phyloP scores from a whole-genome alignment of 257 asterid species.

The Solanum sejunctum region DNA sequence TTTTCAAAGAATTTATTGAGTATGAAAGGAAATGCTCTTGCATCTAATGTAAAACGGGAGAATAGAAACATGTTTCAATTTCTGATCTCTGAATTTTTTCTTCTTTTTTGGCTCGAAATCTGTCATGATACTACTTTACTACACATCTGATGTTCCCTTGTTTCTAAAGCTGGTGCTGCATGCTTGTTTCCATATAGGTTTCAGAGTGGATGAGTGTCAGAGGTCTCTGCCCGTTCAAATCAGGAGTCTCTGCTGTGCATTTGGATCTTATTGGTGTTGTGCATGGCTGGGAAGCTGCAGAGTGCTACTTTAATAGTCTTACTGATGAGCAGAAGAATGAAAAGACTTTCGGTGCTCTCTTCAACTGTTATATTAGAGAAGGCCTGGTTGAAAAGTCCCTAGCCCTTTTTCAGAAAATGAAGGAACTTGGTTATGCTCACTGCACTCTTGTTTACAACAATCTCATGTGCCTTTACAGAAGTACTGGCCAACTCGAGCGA shows the following conservation, averaged over 20 bases:
- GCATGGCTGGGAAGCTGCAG: constrained; percentile 40
- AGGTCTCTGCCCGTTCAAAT: constrained; percentile 13
- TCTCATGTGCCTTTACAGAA: constrained; percentile 50
- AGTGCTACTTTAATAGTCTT: constrained; percentile 27
- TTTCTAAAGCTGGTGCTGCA: constrained; percentile 3
- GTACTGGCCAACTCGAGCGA: constrained; percentile 30
- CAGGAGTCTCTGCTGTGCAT: constrained; percentile 49
- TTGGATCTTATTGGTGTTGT: constrained; percentile 51
- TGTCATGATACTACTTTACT: neutral
- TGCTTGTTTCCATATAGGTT: constrained; percentile 24
- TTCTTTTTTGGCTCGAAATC: neutral
- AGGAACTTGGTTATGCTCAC: constrained; percentile 30
- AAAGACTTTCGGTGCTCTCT: constrained; percentile 48
- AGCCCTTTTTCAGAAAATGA: constrained; percentile 39
- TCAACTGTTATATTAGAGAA: constrained; percentile 40
- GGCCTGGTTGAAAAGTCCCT: constrained; percentile 29
- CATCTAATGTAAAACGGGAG: neutral
- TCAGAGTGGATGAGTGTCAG: constrained; percentile 36
- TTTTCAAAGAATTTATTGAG: neutral
- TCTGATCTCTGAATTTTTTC: neutral
- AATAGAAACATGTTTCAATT: neutral
- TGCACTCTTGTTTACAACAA: constrained; percentile 41
- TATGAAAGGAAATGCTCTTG: neutral
- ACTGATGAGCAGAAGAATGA: constrained; percentile 24
- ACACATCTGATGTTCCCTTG: neutral